Percentiles rank a stretch among this genome's conserved stretches.
These are phyloP conservation scores for Chrysoporthe puriensis DNA, from an alignment of 2,329 filamentous ascomycete species.

Conservation along the genomic window DNA sequence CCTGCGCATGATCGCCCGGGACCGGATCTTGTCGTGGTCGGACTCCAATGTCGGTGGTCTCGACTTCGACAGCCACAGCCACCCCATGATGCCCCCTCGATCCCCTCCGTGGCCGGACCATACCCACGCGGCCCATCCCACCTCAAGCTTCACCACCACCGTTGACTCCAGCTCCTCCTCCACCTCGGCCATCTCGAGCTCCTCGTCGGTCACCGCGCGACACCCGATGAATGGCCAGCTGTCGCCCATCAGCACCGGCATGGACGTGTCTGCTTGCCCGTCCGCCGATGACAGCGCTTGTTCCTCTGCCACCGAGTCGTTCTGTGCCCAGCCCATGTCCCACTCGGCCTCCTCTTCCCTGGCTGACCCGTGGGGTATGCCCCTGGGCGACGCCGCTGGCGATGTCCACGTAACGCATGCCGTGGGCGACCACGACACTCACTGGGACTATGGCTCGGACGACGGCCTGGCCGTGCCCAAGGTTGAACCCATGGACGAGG, in stretches of 20 bases:
- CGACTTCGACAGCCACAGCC: slow-evolving; percentile 48
- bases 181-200: slow-evolving; percentile 35
- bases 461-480: slow-evolving; percentile 56
- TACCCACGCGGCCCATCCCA: slow-evolving; percentile 33
- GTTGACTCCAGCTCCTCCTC: slow-evolving; percentile 30
- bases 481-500: slow-evolving; percentile 60
- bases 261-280: slow-evolving; percentile 42
- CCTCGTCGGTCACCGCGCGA: slow-evolving; percentile 34
- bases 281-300: slow-evolving; percentile 31
- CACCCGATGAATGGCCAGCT: slow-evolving; percentile 50
- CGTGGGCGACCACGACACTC: slow-evolving; percentile 40
- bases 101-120: slow-evolving; percentile 42
- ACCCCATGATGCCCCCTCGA: slow-evolving; percentile 40
- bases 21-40: slow-evolving; percentile 50
- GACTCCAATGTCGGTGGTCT: slow-evolving; percentile 45
- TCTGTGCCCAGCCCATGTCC: slow-evolving; percentile 46
- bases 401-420: slow-evolving; percentile 23
- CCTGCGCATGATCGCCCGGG: slow-evolving; percentile 46
- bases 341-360: slow-evolving; percentile 53
- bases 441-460: slow-evolving; percentile 53
- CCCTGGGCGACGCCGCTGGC: slow-evolving; percentile 39
- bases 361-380: slow-evolving; percentile 49
- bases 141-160: slow-evolving; percentile 14
- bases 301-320: slow-evolving; percentile 41
- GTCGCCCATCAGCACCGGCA: slow-evolving; percentile 57